These are phyloP conservation scores for Cladosporium cucumerinum DNA, from an alignment of 2,329 filamentous ascomycete genomes.

Conservation along the genomic window DNA sequence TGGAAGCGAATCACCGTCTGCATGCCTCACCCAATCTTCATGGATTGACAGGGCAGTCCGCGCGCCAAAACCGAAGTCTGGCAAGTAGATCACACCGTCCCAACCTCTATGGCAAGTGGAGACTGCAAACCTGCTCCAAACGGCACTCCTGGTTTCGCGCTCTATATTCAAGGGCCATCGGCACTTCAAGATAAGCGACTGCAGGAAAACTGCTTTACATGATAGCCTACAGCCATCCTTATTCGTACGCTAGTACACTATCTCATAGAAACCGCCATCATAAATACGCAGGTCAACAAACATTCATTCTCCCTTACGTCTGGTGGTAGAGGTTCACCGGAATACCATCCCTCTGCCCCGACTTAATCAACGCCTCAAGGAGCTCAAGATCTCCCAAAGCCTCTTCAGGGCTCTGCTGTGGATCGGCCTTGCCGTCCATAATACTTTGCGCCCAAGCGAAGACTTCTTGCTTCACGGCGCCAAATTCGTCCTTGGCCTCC, in stretches of 20 bases:
- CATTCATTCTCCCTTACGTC: neutral
- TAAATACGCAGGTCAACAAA: neutral
- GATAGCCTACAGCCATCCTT: neutral
- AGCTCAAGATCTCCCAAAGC: constrained; percentile 61
- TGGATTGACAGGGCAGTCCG: neutral
- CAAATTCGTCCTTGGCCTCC: constrained; percentile 47
- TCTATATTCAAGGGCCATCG: neutral
- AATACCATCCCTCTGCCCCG: constrained; percentile 39
- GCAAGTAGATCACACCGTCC: neutral
- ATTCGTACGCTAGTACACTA: neutral
- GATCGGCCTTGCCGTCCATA: constrained; percentile 46
- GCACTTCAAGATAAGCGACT: neutral
- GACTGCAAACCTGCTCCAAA: neutral
- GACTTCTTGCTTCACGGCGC: constrained; percentile 59
- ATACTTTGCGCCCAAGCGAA: constrained; percentile 59
- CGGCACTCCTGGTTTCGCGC: neutral
- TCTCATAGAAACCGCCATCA: neutral
- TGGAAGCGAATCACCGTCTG: neutral
- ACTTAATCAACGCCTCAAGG: constrained; percentile 44
- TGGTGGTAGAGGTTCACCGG: constrained; percentile 32
- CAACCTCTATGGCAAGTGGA: neutral
- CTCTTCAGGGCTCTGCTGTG: constrained; percentile 55
- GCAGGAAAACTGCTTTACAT: neutral
- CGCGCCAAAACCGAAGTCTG: neutral
- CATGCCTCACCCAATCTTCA: neutral